Evolutionary conservation across 805 yeast species (phyloP).

Genomic region (Zygosaccharomyces kombuchaensis): DNA sequence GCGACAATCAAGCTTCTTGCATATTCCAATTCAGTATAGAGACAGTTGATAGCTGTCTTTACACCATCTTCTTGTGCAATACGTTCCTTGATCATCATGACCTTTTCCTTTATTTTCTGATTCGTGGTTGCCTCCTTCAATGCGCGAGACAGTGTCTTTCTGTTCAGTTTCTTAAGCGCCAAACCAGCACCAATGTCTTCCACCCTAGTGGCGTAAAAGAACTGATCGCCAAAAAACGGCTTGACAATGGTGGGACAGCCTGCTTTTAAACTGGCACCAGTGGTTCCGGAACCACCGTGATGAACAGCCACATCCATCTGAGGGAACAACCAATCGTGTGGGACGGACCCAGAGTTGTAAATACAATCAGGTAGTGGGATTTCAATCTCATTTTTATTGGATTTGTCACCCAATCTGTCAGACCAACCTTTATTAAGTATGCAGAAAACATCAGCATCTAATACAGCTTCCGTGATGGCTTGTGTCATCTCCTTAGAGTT

Average conservation of each 20-base stretch:
- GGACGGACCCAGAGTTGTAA: slow-evolving; percentile 65
- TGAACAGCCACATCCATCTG: slow-evolving; percentile 91
- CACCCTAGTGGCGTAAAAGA: slow-evolving; percentile 80
- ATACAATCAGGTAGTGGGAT: slow-evolving; percentile 59
- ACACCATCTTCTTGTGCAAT: slow-evolving; percentile 82
- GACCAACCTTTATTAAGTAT: slow-evolving; percentile 95
- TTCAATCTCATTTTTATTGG: slow-evolving; percentile 34
- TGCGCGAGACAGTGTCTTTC: slow-evolving; percentile 60
- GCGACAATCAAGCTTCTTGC: slow-evolving; percentile 53
- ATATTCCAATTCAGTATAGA: slow-evolving; percentile 78
- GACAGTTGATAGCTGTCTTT: slow-evolving; percentile 62
- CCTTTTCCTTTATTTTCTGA: slow-evolving; percentile 61
- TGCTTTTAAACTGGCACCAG: slow-evolving; percentile 83
- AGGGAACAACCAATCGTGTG: slow-evolving; percentile 94
- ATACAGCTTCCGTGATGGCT: slow-evolving; percentile 75
- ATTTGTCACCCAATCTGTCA: slow-evolving; percentile 50
- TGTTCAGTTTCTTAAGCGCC: slow-evolving; percentile 61
- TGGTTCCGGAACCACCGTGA: slow-evolving; percentile 96
- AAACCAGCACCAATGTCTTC: slow-evolving; percentile 88
- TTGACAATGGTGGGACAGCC: slow-evolving; percentile 88
- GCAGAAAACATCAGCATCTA: slow-evolving; percentile 77
- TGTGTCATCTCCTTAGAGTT: slow-evolving; percentile 74
- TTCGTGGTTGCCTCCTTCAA: slow-evolving; percentile 64
- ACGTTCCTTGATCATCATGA: slow-evolving; percentile 54
- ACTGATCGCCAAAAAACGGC: slow-evolving; percentile 96